Evolutionary conservation across 1,284 basidiomycete species (phyloP).

Genomic region (Taiwanofungus camphoratus): DNA sequence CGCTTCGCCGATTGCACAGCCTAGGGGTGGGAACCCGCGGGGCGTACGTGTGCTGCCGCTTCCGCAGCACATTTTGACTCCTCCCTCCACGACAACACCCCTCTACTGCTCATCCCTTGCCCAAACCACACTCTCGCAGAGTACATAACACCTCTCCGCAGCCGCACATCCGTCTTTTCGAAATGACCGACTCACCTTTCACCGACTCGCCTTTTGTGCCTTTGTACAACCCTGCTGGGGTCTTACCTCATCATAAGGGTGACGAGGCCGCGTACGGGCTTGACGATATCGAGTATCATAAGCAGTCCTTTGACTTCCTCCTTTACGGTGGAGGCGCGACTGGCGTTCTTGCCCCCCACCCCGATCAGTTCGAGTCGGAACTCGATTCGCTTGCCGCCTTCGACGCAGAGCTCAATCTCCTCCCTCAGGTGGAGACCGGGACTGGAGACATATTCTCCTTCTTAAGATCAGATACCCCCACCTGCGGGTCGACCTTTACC

Average conservation of each 20-base stretch:
- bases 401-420: slow-evolving; percentile 58
- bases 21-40: slow-evolving; percentile 4
- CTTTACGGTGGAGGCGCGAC: slow-evolving; percentile 55
- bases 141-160: slow-evolving; percentile 23
- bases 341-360: slow-evolving; percentile 66
- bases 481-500: slow-evolving; percentile 70
- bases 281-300: slow-evolving; percentile 48
- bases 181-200: slow-evolving; percentile 22
- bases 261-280: slow-evolving; percentile 17
- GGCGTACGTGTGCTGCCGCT: slow-evolving; percentile 6
- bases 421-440: slow-evolving; percentile 55
- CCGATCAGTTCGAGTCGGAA: slow-evolving; percentile 76
- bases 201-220: slow-evolving; percentile 21
- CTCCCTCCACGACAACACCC: slow-evolving; percentile 17
- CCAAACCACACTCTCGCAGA: slow-evolving; percentile 7
- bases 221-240: slow-evolving; percentile 21
- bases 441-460: slow-evolving; percentile 56
- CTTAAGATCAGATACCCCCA: slow-evolving; percentile 56
- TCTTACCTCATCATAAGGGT: slow-evolving; percentile 16
- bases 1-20: slow-evolving; percentile 3
- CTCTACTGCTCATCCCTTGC: slow-evolving; percentile 13
- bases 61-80: slow-evolving; percentile 11
- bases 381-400: slow-evolving; percentile 66
- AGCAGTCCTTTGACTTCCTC: slow-evolving; percentile 29
- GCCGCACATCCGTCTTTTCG: slow-evolving; percentile 16